Evolutionary conservation across 768 basidiomycete species (phyloP).

Genomic region (Hericium coralloides): DNA sequence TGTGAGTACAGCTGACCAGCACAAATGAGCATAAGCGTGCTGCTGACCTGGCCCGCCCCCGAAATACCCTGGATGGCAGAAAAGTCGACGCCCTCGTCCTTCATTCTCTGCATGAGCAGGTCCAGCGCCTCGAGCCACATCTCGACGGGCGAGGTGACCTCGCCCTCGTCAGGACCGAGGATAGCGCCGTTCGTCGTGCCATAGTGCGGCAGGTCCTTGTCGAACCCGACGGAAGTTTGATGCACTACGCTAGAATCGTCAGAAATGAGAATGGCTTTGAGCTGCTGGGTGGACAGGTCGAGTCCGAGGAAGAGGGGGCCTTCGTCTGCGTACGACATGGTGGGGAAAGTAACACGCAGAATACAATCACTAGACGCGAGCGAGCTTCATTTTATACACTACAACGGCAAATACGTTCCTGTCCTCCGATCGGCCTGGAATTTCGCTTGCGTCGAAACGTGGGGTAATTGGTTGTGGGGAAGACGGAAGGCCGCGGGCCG

Average conservation of each 20-base stretch:
- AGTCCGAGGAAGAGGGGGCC: conserved; percentile 61
- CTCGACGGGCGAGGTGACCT: conserved; percentile 70
- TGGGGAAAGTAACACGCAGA: neutral
- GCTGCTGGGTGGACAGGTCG: conserved; percentile 80
- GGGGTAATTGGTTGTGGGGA: neutral
- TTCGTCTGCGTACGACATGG: conserved; percentile 3
- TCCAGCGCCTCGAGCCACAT: conserved; percentile 89
- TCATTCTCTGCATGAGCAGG: conserved; percentile 56
- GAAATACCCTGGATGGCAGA: conserved; percentile 53
- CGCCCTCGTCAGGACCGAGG: conserved; percentile 53
- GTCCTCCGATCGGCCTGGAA: neutral
- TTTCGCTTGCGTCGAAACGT: neutral
- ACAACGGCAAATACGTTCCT: neutral
- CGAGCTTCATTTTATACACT: neutral
- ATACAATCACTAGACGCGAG: neutral
- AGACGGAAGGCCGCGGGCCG: neutral
- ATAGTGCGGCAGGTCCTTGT: conserved; percentile 66
- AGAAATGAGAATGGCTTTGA: conserved; percentile 66
- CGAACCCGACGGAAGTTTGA: conserved; percentile 71
- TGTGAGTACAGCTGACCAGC: neutral
- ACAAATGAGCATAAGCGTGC: neutral
- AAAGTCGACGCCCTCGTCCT: conserved; percentile 49
- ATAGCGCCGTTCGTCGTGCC: conserved; percentile 60
- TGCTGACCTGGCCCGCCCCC: conserved; percentile 67
- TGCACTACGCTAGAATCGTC: conserved; percentile 49